phyloP scores from a whole-genome alignment of 2,329 filamentous ascomycete genomes.

The Xylariaceae sp. region DNA sequence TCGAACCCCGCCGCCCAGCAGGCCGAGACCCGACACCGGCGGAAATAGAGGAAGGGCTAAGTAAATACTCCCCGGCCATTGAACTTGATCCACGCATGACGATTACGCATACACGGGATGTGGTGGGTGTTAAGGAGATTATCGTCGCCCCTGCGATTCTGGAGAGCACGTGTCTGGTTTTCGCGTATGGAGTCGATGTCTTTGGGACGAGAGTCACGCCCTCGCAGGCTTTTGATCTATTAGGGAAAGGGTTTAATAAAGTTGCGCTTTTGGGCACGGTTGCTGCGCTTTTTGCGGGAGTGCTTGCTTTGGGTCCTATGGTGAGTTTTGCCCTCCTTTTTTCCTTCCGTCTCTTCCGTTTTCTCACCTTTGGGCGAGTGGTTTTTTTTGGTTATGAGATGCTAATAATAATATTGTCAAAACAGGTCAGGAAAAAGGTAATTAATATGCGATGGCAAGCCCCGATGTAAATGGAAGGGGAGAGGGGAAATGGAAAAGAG shows the following conservation, averaged over 20 bases:
- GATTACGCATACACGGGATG: constrained; percentile 75
- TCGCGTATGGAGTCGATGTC: constrained; percentile 82
- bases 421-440: constrained; percentile 44
- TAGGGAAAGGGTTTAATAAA: constrained; percentile 93
- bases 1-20: constrained; percentile 82
- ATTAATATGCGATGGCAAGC: constrained; percentile 38
- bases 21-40: constrained; percentile 73
- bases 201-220: constrained; percentile 85
- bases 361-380: background rate
- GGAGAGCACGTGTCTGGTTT: constrained; percentile 86
- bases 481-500: background rate
- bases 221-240: constrained; percentile 82
- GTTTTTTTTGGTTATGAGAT: background rate
- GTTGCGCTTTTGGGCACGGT: constrained; percentile 79
- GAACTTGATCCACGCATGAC: constrained; percentile 79
- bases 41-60: constrained; percentile 79
- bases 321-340: constrained; percentile 48
- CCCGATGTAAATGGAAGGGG: constrained; percentile 12
- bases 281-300: constrained; percentile 68
- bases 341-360: constrained; percentile 1
- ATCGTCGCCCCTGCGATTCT: constrained; percentile 72
- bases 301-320: constrained; percentile 74
- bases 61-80: constrained; percentile 67
- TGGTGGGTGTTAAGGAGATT: constrained; percentile 68
- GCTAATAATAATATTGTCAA: constrained; percentile 4